Percentiles rank a stretch among this genome's conserved stretches.
These are phyloP conservation scores for Pseudozyma tsukubaensis DNA, from an alignment of 1,284 basidiomycete species.

Conservation along the genomic window DNA sequence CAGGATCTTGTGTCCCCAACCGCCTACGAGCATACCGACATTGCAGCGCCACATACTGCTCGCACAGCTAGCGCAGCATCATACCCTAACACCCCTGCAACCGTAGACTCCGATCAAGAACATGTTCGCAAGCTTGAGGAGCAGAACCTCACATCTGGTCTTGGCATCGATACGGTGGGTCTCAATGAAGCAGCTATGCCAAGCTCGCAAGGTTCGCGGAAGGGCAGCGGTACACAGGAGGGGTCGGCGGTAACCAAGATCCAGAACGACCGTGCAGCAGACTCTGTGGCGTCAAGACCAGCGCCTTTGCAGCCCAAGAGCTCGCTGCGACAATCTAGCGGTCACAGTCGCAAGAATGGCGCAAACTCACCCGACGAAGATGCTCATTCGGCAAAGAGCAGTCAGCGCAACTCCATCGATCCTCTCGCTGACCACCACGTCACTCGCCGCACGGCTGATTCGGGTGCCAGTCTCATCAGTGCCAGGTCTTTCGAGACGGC, in stretches of 20 bases:
- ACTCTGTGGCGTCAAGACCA: background rate
- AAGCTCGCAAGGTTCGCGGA: background rate
- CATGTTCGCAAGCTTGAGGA: background rate
- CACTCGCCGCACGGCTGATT: constrained; percentile 29
- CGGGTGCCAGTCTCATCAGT: constrained; percentile 44
- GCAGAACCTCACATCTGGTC: constrained; percentile 7
- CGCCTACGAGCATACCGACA: background rate
- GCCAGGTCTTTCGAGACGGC: constrained; percentile 55
- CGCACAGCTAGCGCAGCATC: constrained; percentile 10
- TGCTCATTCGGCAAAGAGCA: constrained; percentile 19
- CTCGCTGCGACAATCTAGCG: background rate
- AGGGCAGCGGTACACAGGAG: background rate
- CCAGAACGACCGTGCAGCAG: background rate
- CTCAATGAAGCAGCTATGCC: background rate
- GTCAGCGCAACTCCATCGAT: constrained; percentile 33
- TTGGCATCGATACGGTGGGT: constrained; percentile 16
- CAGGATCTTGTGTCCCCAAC: constrained; percentile 18
- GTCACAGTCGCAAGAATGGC: background rate
- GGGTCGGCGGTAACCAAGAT: background rate
- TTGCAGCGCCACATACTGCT: background rate
- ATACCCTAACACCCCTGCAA: background rate
- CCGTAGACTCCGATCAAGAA: background rate
- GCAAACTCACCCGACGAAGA: constrained; percentile 16
- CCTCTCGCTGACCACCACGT: constrained; percentile 3
- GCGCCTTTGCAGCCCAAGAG: constrained; percentile 2